Conservation (phyloP, 495 filamentous ascomycete genomes). For the Clavariopsis aquatica region DNA sequence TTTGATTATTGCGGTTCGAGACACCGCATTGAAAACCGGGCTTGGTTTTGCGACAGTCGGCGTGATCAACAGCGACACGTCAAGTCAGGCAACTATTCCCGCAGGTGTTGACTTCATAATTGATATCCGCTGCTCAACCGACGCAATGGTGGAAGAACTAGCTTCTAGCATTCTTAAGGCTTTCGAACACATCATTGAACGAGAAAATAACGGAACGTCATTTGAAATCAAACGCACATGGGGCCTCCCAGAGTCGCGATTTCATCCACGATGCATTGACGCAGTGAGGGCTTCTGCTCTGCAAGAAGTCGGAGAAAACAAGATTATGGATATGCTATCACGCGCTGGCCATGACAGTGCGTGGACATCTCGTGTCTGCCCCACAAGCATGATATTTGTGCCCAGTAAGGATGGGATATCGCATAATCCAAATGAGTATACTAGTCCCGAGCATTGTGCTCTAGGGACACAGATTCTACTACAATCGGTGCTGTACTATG, state of each 20-base stretch:
- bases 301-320: constrained; percentile 19
- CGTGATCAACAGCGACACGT: constrained; percentile 34
- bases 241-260: constrained; percentile 33
- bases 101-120: constrained; percentile 35
- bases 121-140: constrained; percentile 33
- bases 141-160: constrained; percentile 30
- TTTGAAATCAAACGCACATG: constrained; percentile 31
- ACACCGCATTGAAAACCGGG: constrained; percentile 24
- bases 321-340: constrained; percentile 33
- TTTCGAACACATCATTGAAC: constrained; percentile 25
- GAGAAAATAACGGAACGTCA: constrained; percentile 23
- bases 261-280: constrained; percentile 31
- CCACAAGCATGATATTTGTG: constrained; percentile 39
- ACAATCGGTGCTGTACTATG: constrained; percentile 31
- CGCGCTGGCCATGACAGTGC: constrained; percentile 36
- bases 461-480: constrained; percentile 34
- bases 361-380: constrained; percentile 32
- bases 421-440: constrained; percentile 39
- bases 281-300: constrained; percentile 26
- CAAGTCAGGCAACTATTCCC: constrained; percentile 32
- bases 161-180: constrained; percentile 18
- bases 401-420: constrained; percentile 34
- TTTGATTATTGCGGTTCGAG: constrained; percentile 31
- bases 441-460: constrained; percentile 36
- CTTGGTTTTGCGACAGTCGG: constrained; percentile 37